phyloP scores from a whole-genome alignment of 352 stramenopile genomes.

The Phytopythium helicoides region DNA sequence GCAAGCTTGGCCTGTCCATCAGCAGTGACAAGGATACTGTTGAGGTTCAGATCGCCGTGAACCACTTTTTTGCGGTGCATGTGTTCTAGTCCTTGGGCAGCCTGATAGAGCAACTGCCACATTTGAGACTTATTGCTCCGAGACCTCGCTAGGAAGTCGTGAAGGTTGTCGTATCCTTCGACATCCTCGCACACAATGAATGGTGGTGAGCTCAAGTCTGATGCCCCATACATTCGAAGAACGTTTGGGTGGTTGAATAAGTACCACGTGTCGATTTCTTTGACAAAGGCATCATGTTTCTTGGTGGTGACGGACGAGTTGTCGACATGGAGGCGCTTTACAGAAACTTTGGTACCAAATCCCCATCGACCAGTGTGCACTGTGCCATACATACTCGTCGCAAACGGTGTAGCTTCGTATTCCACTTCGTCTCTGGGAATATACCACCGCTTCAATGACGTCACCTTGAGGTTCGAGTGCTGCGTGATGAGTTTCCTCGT shows the following conservation, averaged over 20 bases:
- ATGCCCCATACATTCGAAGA: constrained; percentile 19
- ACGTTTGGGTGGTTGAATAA: constrained; percentile 19
- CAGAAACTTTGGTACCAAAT: constrained; percentile 15
- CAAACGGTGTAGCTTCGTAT: constrained; percentile 10
- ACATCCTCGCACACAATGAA: constrained; percentile 28
- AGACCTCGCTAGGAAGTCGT: constrained; percentile 7
- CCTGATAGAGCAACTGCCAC: constrained; percentile 21
- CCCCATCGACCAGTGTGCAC: constrained; percentile 11
- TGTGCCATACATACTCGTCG: constrained; percentile 5
- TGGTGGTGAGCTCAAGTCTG: constrained; percentile 11
- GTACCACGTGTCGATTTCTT: constrained; percentile 19
- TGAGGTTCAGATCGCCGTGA: too few species aligned
- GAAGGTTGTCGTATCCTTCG: constrained; percentile 13
- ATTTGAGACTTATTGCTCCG: constrained; percentile 6
- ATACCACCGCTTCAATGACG: constrained; percentile 7
- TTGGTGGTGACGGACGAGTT: neutral
- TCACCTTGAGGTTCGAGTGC: constrained; percentile 9
- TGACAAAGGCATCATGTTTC: constrained; percentile 4
- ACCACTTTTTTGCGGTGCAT: too few species aligned
- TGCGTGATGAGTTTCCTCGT: neutral
- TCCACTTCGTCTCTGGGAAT: too few species aligned
- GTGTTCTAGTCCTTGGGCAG: constrained; percentile 37
- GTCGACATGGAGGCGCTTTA: constrained; percentile 20
- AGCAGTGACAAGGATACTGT: too few species aligned
- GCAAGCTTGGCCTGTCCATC: too few species aligned